Evolutionary conservation across 2,329 filamentous ascomycete species (phyloP).

Genomic region (Orbilia oligospora): DNA sequence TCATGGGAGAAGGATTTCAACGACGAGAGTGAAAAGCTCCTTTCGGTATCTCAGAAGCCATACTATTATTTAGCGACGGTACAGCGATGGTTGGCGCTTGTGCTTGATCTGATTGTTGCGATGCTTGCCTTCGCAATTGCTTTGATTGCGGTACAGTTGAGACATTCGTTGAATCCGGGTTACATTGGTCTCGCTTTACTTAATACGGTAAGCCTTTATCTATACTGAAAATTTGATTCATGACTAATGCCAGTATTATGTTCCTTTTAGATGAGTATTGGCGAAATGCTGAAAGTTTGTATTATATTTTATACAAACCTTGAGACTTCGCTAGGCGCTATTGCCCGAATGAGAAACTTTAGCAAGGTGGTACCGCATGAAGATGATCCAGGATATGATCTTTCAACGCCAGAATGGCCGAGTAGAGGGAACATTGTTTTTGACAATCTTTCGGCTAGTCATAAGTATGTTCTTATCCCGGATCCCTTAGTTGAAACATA

Average conservation of each 20-base stretch:
- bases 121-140: conserved; percentile 66
- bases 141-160: conserved; percentile 66
- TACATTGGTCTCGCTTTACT: conserved; percentile 66
- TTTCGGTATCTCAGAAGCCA: conserved; percentile 66
- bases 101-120: conserved; percentile 67
- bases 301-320: conserved; percentile 65
- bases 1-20: conserved; percentile 46
- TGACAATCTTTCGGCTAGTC: conserved; percentile 49
- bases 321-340: conserved; percentile 66
- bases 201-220: conserved; percentile 64
- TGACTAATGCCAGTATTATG: neutral
- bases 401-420: conserved; percentile 43
- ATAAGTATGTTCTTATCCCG: conserved; percentile 32
- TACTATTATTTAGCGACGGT: conserved; percentile 66
- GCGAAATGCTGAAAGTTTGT: conserved; percentile 63
- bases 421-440: conserved; percentile 36
- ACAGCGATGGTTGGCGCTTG: conserved; percentile 67
- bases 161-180: conserved; percentile 64
- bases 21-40: conserved; percentile 62
- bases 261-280: conserved; percentile 60
- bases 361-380: conserved; percentile 40
- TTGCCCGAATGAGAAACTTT: conserved; percentile 63
- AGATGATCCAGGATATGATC: conserved; percentile 29
- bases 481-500: too few relatives aligned
- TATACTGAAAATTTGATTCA: conserved; percentile 42